A percentile compares a stretch with the other conserved stretches of the same genome.
Evolutionary conservation across 805 yeast genomes (phyloP).

Genomic region (Kazachstania viticola): DNA sequence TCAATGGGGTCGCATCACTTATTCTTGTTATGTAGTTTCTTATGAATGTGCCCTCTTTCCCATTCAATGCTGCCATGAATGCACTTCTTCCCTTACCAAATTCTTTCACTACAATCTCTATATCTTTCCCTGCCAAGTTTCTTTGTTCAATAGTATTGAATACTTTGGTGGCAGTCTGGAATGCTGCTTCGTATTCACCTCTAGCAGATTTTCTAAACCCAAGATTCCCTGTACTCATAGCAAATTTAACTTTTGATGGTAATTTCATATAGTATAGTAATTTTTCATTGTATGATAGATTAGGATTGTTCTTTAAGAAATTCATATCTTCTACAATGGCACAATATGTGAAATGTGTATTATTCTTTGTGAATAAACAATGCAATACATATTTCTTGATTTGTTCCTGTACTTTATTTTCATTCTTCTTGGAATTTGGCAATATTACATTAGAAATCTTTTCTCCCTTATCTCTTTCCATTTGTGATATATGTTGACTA

Average conservation of each 20-base stretch:
- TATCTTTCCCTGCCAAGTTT: constrained; percentile 42
- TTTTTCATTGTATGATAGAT: constrained; percentile 50
- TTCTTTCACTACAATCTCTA: constrained; percentile 70
- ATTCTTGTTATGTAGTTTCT: constrained; percentile 58
- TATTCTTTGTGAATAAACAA: constrained; percentile 69
- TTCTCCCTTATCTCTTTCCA: too few species aligned
- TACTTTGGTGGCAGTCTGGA: constrained; percentile 66
- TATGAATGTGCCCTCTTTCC: constrained; percentile 73
- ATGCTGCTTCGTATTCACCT: constrained; percentile 88
- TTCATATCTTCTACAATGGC: constrained; percentile 57
- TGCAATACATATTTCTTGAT: constrained; percentile 51
- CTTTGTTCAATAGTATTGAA: constrained; percentile 61
- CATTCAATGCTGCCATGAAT: constrained; percentile 69
- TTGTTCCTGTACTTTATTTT: constrained; percentile 1
- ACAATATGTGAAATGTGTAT: constrained; percentile 67
- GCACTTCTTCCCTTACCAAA: constrained; percentile 88
- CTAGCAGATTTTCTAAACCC: constrained; percentile 87
- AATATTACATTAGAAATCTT: too few species aligned
- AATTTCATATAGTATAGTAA: constrained; percentile 68
- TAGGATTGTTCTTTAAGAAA: constrained; percentile 43
- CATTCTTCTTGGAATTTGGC: neutral
- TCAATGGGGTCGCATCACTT: constrained; percentile 69
- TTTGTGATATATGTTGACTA: too few species aligned
- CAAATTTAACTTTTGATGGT: constrained; percentile 61
- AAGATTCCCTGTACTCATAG: constrained; percentile 69